phyloP scores from a whole-genome alignment of 768 basidiomycete species.

The Hericium rajendrae region DNA sequence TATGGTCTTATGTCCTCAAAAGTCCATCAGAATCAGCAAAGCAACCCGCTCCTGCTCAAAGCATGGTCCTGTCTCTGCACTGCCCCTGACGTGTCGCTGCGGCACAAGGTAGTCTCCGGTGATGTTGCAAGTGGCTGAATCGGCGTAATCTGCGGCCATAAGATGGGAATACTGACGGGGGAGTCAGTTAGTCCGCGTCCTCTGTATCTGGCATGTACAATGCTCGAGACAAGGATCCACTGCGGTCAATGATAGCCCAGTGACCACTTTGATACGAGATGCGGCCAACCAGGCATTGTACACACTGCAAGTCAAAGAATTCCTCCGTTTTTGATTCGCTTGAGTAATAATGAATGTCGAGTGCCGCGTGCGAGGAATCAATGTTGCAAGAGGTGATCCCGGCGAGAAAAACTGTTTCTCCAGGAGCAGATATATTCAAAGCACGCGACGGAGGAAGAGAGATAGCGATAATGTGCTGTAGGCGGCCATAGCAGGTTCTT shows the following conservation, averaged over 20 bases:
- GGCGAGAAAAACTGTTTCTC: not conserved
- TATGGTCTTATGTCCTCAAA: too few species aligned
- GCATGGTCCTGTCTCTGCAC: too few species aligned
- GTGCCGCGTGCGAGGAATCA: not conserved
- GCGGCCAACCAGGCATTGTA: not conserved
- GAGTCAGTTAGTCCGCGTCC: not conserved
- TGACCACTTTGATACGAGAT: not conserved
- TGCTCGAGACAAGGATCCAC: not conserved
- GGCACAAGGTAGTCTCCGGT: too few species aligned
- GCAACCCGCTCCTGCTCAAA: too few species aligned
- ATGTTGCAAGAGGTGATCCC: not conserved
- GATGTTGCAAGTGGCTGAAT: too few species aligned
- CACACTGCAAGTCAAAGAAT: not conserved
- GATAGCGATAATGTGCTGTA: not conserved
- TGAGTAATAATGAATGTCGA: not conserved
- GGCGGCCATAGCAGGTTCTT: not conserved
- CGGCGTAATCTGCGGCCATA: too few species aligned
- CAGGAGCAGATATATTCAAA: not conserved
- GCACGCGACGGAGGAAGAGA: not conserved
- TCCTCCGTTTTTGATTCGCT: not conserved
- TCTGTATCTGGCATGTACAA: not conserved
- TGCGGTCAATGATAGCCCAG: not conserved
- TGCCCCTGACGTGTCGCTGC: too few species aligned
- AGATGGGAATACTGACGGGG: too few species aligned
- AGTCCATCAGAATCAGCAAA: too few species aligned